phyloP scores from a whole-genome alignment of 768 basidiomycete species.

The Tricholoma saponaceum region DNA sequence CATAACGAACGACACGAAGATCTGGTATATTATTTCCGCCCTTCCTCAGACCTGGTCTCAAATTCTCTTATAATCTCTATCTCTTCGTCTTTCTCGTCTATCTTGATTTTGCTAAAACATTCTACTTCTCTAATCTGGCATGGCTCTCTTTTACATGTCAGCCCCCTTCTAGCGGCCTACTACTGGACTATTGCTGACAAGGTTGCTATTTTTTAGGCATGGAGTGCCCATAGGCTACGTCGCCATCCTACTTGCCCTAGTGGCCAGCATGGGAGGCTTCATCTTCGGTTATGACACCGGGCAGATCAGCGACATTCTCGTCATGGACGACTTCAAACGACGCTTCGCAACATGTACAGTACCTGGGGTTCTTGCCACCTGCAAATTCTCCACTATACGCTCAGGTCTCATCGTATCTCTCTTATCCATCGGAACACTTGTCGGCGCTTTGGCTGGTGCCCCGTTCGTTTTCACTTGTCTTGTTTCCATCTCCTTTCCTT shows the following conservation, averaged over 20 bases:
- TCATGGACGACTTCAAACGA: constrained; percentile 65
- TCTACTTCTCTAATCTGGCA: not conserved
- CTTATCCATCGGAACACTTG: constrained; percentile 65
- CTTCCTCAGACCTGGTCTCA: too few species aligned
- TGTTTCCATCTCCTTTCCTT: not conserved
- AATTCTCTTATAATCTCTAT: not conserved
- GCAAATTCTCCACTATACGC: constrained; percentile 51
- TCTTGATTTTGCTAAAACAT: too few species aligned
- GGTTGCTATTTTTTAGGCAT: constrained; percentile 29
- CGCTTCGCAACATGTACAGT: constrained; percentile 56
- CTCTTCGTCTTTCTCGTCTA: too few species aligned
- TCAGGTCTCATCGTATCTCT: constrained; percentile 68
- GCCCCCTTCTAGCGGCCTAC: not conserved
- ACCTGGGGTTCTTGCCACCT: constrained; percentile 35
- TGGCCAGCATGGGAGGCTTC: constrained; percentile 72
- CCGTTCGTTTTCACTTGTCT: constrained; percentile 34
- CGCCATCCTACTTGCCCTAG: constrained; percentile 60
- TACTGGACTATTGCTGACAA: not conserved
- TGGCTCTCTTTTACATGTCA: constrained; percentile 18
- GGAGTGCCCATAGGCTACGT: constrained; percentile 60
- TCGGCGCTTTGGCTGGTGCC: constrained; percentile 60
- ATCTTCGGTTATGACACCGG: constrained; percentile 72
- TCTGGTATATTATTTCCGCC: too few species aligned
- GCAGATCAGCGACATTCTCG: constrained; percentile 72
- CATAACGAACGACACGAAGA: too few species aligned